Conservation (phyloP, 192 early-diverging fungal species). For the Thoreauomyces humboldtii region DNA sequence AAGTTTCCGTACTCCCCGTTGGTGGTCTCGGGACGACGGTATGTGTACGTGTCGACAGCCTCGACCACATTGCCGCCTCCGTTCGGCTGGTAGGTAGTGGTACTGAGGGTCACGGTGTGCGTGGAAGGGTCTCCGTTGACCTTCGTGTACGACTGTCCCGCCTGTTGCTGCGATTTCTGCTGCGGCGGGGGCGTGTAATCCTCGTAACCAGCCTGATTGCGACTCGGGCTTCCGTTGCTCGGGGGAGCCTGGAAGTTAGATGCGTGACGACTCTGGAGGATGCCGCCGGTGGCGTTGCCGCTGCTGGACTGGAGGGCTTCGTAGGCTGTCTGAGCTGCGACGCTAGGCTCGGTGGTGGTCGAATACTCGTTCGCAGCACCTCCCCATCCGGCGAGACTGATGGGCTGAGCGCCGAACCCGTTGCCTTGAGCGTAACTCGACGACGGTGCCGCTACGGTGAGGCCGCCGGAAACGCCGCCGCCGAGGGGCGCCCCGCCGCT, state of each 20-base stretch:
- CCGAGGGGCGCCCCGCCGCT: no score
- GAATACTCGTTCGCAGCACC: no score
- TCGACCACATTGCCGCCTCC: constrained; percentile 5
- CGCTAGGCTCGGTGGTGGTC: no score
- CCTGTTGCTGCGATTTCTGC: no score
- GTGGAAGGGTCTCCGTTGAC: constrained; percentile 20
- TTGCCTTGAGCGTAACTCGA: no score
- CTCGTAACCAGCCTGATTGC: not conserved
- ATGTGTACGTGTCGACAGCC: constrained; percentile 17
- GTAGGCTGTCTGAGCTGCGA: not conserved
- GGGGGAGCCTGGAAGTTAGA: not conserved
- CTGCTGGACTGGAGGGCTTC: not conserved
- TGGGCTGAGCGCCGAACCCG: no score
- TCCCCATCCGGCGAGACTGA: no score
- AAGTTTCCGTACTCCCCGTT: constrained; percentile 27
- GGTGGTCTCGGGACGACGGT: constrained; percentile 19
- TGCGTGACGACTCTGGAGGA: not conserved
- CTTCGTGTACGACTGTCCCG: not conserved
- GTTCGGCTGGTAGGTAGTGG: constrained; percentile 5
- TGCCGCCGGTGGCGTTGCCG: not conserved
- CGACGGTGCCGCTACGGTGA: no score
- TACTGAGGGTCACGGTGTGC: constrained; percentile 12
- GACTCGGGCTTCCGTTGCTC: not conserved
- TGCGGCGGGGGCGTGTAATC: not conserved
- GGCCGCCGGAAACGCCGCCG: not conserved